A percentile compares a stretch with the other conserved stretches of the same genome.
Evolutionary conservation across 495 filamentous ascomycete species (phyloP).

Genomic region (Amniculicola lignicola): DNA sequence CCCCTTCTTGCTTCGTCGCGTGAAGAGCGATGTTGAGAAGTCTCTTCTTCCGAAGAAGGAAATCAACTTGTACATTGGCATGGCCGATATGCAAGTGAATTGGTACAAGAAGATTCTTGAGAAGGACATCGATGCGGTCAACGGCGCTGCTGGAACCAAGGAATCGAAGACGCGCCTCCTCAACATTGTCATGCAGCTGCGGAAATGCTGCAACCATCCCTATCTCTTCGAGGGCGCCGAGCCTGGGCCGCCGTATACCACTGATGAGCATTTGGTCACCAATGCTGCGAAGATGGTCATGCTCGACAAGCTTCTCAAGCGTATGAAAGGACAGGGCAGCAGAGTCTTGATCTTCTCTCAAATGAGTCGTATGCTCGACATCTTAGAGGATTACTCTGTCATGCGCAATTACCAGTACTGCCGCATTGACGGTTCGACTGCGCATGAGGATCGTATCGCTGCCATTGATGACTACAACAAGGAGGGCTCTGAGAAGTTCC

Average conservation of each 20-base stretch:
- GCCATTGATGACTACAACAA: conserved; percentile 99
- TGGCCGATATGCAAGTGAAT: conserved; percentile 98
- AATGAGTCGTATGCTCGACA: conserved; percentile 96
- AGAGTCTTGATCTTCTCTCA: conserved; percentile 98
- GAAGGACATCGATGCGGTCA: conserved; percentile 98
- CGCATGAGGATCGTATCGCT: conserved; percentile 95
- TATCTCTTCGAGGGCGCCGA: conserved; percentile 98
- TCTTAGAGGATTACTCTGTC: conserved; percentile 96
- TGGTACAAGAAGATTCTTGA: conserved; percentile 99
- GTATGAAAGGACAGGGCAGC: conserved; percentile 80
- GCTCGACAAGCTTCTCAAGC: conserved; percentile 84
- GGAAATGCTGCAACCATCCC: conserved; percentile 98
- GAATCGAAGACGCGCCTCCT: conserved; percentile 99
- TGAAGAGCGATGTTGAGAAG: conserved; percentile 99
- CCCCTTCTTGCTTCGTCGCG: conserved; percentile 90
- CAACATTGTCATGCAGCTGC: conserved; percentile 99
- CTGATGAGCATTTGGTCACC: conserved; percentile 90
- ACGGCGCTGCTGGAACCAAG: conserved; percentile 90
- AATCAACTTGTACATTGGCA: conserved; percentile 93
- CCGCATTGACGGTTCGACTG: conserved; percentile 95
- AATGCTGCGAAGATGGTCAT: conserved; percentile 98
- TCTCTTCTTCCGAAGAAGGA: conserved; percentile 97
- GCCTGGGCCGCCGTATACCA: conserved; percentile 95
- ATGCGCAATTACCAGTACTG: conserved; percentile 94
- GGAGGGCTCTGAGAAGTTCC: conserved; percentile 89